These are phyloP conservation scores for Sindora glabra DNA, from an alignment of 306 rosid species.

Conservation along the genomic window DNA sequence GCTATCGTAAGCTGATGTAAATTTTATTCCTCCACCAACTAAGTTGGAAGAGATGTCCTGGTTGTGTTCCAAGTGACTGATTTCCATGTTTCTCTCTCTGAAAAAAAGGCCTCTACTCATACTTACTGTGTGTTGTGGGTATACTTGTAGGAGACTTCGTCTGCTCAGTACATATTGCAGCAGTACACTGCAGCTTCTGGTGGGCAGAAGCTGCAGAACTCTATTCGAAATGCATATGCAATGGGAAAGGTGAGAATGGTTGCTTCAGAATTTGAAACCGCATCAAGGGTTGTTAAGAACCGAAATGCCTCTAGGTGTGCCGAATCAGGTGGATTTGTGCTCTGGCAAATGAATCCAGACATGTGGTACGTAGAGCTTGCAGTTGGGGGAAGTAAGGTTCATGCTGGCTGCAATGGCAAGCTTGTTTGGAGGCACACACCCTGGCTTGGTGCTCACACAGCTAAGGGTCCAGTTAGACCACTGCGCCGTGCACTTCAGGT, in stretches of 20 bases:
- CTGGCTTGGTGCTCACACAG: slow-evolving; percentile 95
- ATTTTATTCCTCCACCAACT: no score
- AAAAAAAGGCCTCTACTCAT: background rate
- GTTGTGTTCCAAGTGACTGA: no score
- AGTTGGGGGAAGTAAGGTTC: slow-evolving; percentile 91
- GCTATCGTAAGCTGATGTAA: no score
- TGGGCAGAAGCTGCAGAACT: slow-evolving; percentile 85
- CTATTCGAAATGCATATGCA: slow-evolving; percentile 79
- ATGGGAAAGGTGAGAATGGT: slow-evolving; percentile 98
- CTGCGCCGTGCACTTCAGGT: slow-evolving; percentile 99
- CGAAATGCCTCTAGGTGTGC: slow-evolving; percentile 64
- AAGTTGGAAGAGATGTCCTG: no score
- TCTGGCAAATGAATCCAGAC: slow-evolving; percentile 99
- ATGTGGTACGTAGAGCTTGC: slow-evolving; percentile 99
- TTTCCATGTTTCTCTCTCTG: background rate
- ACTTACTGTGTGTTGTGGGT: background rate
- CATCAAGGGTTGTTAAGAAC: slow-evolving; percentile 69
- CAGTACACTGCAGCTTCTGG: slow-evolving; percentile 94
- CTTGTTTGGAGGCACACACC: slow-evolving; percentile 99
- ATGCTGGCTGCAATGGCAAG: slow-evolving; percentile 94
- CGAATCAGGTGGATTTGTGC: slow-evolving; percentile 97
- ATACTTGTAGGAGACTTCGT: slow-evolving; percentile 74
- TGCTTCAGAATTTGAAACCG: slow-evolving; percentile 93
- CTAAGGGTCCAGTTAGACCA: slow-evolving; percentile 93
- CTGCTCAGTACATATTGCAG: slow-evolving; percentile 98